A percentile compares a stretch with the other conserved stretches of the same genome.
These are phyloP conservation scores for Cutaneotrichosporon sp. DNA, from an alignment of 1,284 basidiomycete species.

Conservation along the genomic window DNA sequence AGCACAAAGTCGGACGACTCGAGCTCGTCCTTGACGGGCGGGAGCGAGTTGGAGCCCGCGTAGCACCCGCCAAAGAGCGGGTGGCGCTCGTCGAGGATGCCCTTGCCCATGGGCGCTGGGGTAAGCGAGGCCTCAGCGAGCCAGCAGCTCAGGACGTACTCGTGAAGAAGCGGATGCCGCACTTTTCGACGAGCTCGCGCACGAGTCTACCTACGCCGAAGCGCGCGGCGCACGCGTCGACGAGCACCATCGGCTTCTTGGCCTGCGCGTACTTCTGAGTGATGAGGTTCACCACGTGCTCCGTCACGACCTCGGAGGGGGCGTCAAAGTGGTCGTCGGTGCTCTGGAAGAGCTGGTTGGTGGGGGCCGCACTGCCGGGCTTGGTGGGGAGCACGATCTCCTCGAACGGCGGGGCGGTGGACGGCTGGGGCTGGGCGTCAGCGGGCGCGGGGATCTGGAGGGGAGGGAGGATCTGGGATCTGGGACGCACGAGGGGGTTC, in stretches of 20 bases:
- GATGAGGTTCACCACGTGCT: conserved; percentile 74
- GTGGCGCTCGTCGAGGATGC: conserved; percentile 73
- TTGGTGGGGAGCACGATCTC: not conserved
- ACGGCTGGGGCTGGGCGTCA: conserved; percentile 25
- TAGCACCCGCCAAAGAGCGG: conserved; percentile 89
- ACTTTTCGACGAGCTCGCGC: conserved; percentile 67
- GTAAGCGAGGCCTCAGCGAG: not conserved
- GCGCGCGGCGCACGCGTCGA: conserved; percentile 84
- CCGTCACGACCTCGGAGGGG: conserved; percentile 64
- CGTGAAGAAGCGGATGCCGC: conserved; percentile 72
- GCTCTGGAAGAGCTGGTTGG: conserved; percentile 14
- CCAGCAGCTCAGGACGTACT: conserved; percentile 36
- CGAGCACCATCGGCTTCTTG: conserved; percentile 72
- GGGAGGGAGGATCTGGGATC: too few species aligned
- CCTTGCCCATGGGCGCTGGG: conserved; percentile 68
- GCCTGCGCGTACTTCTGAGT: conserved; percentile 65
- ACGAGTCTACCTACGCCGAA: conserved; percentile 73
- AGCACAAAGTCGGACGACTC: conserved; percentile 82
- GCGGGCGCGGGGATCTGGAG: conserved; percentile 12
- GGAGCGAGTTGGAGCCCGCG: conserved; percentile 73
- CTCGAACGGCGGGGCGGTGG: conserved; percentile 19
- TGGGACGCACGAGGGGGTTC: conserved; percentile 32
- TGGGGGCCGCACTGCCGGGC: conserved; percentile 8
- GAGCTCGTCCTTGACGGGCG: conserved; percentile 70
- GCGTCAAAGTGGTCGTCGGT: conserved; percentile 7